Evolutionary conservation across 1,284 basidiomycete species (phyloP).

Genomic region (Somion occarium): DNA sequence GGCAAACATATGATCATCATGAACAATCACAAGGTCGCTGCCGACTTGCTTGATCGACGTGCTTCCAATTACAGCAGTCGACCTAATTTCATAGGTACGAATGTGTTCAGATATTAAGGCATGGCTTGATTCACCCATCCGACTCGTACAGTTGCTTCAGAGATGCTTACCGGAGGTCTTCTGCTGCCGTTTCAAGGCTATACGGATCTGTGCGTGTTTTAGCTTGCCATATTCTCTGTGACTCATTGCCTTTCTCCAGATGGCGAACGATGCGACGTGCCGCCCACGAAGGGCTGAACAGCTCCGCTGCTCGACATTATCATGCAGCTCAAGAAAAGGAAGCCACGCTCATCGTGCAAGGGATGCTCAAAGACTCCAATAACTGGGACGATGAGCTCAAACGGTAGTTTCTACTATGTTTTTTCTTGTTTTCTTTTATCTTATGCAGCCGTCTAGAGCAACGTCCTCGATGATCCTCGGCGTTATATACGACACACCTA

Average conservation of each 20-base stretch:
- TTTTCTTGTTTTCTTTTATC: too few relatives aligned
- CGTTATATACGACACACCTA: conserved; percentile 11
- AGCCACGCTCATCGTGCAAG: background rate
- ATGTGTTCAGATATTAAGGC: background rate
- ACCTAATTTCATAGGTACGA: background rate
- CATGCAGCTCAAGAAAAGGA: background rate
- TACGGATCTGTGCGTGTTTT: conserved; percentile 4
- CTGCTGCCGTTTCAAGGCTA: conserved; percentile 11
- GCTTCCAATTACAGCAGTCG: background rate
- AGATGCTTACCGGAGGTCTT: conserved; percentile 14
- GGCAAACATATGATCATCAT: background rate
- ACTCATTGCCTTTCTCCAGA: background rate
- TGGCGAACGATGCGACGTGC: conserved; percentile 1
- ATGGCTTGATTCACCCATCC: background rate
- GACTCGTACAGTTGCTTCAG: conserved; percentile 6
- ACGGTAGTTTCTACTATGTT: background rate
- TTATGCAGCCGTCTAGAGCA: conserved; percentile 1
- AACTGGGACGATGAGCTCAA: background rate
- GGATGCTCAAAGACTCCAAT: background rate
- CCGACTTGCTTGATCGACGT: background rate
- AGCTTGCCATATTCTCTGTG: background rate
- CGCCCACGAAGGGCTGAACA: background rate
- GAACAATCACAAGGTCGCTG: background rate
- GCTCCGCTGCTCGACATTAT: background rate
- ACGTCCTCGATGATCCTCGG: conserved; percentile 14